Conservation (phyloP, 2,329 filamentous ascomycete genomes). For the Ophiocordyceps camponoti-saundersi region DNA sequence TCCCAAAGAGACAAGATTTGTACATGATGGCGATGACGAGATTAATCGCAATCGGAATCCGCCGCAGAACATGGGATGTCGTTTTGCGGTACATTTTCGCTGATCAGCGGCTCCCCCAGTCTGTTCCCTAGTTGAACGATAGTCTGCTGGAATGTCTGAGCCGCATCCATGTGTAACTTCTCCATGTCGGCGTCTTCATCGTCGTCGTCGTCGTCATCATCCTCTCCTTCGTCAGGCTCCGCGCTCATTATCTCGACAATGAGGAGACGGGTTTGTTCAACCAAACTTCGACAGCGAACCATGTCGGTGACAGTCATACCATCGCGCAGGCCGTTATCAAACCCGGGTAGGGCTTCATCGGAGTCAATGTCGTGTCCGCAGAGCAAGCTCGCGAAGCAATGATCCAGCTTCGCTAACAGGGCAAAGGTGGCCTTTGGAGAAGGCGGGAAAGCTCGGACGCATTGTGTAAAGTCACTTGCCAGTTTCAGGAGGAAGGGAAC, state of each 20-base stretch:
- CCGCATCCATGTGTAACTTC: constrained; percentile 51
- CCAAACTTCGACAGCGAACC: constrained; percentile 68
- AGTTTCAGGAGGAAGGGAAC: constrained; percentile 70
- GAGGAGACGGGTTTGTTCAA: constrained; percentile 55
- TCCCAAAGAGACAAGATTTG: neutral
- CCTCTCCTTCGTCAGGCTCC: constrained; percentile 23
- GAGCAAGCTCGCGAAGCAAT: constrained; percentile 64
- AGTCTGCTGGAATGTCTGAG: constrained; percentile 63
- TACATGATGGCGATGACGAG: neutral
- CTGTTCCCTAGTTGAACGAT: constrained; percentile 57
- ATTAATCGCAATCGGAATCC: neutral
- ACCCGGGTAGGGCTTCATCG: constrained; percentile 50
- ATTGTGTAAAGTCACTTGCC: constrained; percentile 54
- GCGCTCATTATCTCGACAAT: constrained; percentile 50
- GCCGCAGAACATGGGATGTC: neutral
- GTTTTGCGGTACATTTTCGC: constrained; percentile 3
- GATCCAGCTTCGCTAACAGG: constrained; percentile 62
- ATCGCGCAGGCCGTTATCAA: constrained; percentile 40
- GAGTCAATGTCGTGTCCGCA: constrained; percentile 49
- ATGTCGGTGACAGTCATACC: constrained; percentile 70
- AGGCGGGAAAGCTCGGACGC: constrained; percentile 51
- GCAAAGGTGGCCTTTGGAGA: constrained; percentile 49
- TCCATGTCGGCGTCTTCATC: constrained; percentile 27
- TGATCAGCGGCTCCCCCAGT: constrained; percentile 28
- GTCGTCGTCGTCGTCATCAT: constrained; percentile 18